phyloP scores from a whole-genome alignment of 495 filamentous ascomycete species.

The Polyplosphaeria fusca region DNA sequence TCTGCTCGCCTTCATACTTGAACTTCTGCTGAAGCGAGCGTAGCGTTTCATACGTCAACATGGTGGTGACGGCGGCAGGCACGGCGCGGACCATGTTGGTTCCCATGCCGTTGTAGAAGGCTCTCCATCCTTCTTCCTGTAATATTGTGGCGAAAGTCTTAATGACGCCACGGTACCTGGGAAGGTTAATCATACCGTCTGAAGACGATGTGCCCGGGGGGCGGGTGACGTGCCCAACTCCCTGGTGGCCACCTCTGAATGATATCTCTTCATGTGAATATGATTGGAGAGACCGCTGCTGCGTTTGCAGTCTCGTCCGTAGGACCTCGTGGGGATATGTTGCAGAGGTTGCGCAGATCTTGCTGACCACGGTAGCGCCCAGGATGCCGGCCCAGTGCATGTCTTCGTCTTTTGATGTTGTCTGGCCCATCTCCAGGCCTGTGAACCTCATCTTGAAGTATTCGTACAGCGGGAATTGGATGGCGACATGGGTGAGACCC shows the following conservation, averaged over 20 bases:
- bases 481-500: constrained; percentile 90
- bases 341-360: constrained; percentile 87
- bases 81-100: constrained; percentile 96
- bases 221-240: constrained; percentile 43
- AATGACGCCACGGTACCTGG: constrained; percentile 78
- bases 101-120: constrained; percentile 96
- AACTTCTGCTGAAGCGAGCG: constrained; percentile 44
- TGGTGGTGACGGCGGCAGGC: constrained; percentile 91
- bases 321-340: constrained; percentile 98
- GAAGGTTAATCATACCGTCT: constrained; percentile 56
- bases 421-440: constrained; percentile 74
- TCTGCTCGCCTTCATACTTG: constrained; percentile 20
- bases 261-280: constrained; percentile 55
- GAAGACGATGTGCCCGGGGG: constrained; percentile 51
- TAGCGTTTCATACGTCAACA: constrained; percentile 92
- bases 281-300: constrained; percentile 57
- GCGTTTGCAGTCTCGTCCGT: constrained; percentile 83
- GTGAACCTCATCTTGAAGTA: constrained; percentile 88
- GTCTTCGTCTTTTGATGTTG: constrained; percentile 52
- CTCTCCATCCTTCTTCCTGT: constrained; percentile 89
- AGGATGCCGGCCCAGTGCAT: constrained; percentile 73
- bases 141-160: constrained; percentile 80
- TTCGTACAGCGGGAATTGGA: constrained; percentile 97
- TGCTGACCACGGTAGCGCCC: constrained; percentile 87
- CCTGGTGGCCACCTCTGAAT: constrained; percentile 60